Percentiles rank a stretch among this genome's conserved stretches.
These are phyloP conservation scores for Stellera chamaejasme DNA, from an alignment of 345 rosid genomes.

Conservation along the genomic window DNA sequence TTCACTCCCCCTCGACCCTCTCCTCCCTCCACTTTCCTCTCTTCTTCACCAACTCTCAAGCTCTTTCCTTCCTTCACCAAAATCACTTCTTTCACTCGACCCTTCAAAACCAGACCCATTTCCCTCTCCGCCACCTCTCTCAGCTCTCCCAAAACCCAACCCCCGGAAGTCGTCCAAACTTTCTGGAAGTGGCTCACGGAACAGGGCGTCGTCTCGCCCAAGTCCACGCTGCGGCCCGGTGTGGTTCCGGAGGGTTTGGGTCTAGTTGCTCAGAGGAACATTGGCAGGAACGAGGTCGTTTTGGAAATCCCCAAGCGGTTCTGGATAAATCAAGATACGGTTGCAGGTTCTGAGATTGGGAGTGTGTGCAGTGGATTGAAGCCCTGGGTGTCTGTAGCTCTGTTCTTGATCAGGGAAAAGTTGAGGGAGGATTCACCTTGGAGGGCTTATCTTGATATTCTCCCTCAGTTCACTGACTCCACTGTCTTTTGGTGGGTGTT, in stretches of 20 bases:
- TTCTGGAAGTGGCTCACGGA: slow-evolving; percentile 86
- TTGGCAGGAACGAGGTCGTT: slow-evolving; percentile 71
- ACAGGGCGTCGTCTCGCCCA: slow-evolving; percentile 50
- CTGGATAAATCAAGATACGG: slow-evolving; percentile 84
- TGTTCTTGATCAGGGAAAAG: slow-evolving; percentile 78
- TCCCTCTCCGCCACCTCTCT: slow-evolving; percentile 20
- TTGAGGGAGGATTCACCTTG: slow-evolving; percentile 46
- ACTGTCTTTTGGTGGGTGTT: slow-evolving; percentile 78
- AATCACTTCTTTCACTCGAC: slow-evolving; percentile 14
- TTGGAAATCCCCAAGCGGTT: slow-evolving; percentile 74
- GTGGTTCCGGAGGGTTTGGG: slow-evolving; percentile 68
- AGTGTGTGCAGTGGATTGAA: slow-evolving; percentile 58
- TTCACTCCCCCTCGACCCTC: slow-evolving; percentile 10
- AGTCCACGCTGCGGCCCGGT: slow-evolving; percentile 52
- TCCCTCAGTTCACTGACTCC: slow-evolving; percentile 70
- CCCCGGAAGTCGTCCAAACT: slow-evolving; percentile 30
- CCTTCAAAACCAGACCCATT: slow-evolving; percentile 20
- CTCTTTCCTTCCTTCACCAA: slow-evolving; percentile 10
- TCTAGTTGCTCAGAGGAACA: slow-evolving; percentile 64
- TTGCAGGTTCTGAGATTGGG: slow-evolving; percentile 74
- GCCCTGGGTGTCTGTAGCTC: slow-evolving; percentile 86
- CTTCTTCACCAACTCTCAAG: slow-evolving; percentile 12
- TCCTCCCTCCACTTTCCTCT: slow-evolving; percentile 7
- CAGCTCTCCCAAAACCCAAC: slow-evolving; percentile 18
- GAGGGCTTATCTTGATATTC: slow-evolving; percentile 73